Evolutionary conservation across 208 protist species (phyloP).

Genomic region (Crithidia fasciculata): DNA sequence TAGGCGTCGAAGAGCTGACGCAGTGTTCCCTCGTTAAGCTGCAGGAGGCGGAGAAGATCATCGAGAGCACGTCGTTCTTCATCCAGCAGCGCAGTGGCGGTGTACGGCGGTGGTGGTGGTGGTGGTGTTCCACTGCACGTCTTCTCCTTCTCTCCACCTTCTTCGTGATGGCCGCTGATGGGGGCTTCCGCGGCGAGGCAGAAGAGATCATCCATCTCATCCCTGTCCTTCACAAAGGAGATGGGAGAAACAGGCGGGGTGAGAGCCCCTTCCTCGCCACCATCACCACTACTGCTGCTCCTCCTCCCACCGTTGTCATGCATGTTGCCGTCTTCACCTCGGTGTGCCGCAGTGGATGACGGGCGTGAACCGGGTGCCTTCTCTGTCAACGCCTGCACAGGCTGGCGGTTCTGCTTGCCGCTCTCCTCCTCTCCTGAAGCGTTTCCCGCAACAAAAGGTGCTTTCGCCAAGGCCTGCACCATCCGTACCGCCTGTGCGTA

Average conservation of each 20-base stretch:
- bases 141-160: no score
- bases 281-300: background rate
- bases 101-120: background rate
- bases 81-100: background rate
- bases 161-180: no score
- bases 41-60: slow-evolving; percentile 52
- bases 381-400: no score
- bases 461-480: slow-evolving; percentile 33
- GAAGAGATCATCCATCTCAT: slow-evolving; percentile 11
- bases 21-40: slow-evolving; percentile 63
- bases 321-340: background rate
- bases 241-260: slow-evolving; percentile 35
- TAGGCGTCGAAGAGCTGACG: slow-evolving; percentile 73
- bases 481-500: slow-evolving; percentile 28
- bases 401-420: background rate
- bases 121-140: no score
- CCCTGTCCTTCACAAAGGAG: background rate
- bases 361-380: no score
- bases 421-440: background rate
- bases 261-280: background rate
- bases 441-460: background rate
- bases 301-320: background rate
- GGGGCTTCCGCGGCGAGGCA: slow-evolving; percentile 1
- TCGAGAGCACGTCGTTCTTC: slow-evolving; percentile 37
- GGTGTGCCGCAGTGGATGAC: no score